phyloP scores from a whole-genome alignment of 2,329 filamentous ascomycete species.

The Cladosporium velox region DNA sequence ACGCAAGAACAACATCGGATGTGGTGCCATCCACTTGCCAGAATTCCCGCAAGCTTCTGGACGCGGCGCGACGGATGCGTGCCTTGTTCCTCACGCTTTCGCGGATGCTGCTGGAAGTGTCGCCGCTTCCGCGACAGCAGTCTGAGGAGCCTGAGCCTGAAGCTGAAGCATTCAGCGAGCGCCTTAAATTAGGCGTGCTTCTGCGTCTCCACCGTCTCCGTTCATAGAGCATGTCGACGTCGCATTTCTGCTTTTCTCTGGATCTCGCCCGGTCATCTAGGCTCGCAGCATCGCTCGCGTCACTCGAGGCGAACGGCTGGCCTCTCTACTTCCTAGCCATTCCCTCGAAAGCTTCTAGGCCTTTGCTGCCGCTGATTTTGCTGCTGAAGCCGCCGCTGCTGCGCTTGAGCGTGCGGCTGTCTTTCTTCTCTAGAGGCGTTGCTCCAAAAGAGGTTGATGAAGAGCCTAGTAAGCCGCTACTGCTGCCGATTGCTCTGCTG shows the following conservation, averaged over 20 bases:
- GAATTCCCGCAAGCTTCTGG: conserved; percentile 17
- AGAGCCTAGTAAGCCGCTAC: conserved; percentile 28
- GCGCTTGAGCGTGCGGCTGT: conserved; percentile 10
- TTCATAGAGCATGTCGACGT: conserved; percentile 13
- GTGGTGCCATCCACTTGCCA: conserved; percentile 23
- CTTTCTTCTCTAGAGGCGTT: conserved; percentile 9
- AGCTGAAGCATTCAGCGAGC: neutral
- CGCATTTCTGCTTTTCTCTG: neutral
- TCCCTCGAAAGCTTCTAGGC: conserved; percentile 35
- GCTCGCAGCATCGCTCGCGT: neutral
- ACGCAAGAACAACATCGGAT: conserved; percentile 21
- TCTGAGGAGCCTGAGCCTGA: neutral
- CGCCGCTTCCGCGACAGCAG: neutral
- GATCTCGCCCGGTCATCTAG: neutral
- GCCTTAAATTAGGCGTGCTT: conserved; percentile 15
- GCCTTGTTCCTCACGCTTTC: neutral
- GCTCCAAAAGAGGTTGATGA: conserved; percentile 4
- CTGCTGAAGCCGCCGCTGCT: conserved; percentile 14
- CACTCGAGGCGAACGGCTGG: conserved; percentile 10
- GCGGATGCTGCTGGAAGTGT: neutral
- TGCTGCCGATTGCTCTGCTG: conserved; percentile 46
- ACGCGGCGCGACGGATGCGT: conserved; percentile 19
- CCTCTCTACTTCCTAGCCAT: conserved; percentile 37
- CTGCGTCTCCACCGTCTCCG: conserved; percentile 11
- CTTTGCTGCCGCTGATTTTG: conserved; percentile 23